Evolutionary conservation across 345 rosid genomes (phyloP), one percentile per base, ranked within the genome.

Genomic region (Mangifera indica): DNA sequence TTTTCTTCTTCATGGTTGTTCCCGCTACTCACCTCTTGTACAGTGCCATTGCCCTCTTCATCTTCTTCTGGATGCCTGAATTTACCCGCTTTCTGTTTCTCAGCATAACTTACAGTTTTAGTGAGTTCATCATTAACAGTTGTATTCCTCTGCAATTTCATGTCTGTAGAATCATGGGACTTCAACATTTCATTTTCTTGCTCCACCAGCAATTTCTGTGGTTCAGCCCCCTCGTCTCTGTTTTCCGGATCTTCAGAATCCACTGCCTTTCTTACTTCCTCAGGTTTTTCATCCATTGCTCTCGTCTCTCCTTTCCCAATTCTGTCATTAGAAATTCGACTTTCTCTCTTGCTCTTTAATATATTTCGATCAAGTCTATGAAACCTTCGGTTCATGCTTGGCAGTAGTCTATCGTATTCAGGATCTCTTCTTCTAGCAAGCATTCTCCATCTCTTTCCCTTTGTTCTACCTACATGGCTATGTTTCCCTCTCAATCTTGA

Each of bases 381-480:
- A 42, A 65, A 25, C 34, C 60, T 80, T 46, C 72, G 48, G 32
- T 18, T 74, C 21, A 34, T 59, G 60, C 46, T 63, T n/a, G 21
- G 13, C 45, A 4, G 58, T 22, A 67, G 75, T 37, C 42, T 37
- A 51, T 52, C n/a, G 32, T 26, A 45, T 63, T 46, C 67, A 45
- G 71, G 63, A 67, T 59, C 75, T 25, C 66, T 72, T 51, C 57
- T 75, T 60, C 75, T 77, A 2, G 86, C 70, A 20, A 69, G 66
- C 15, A 40, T 52, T 68, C 75, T 77, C 86, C 83, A 74, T 75
- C 69, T 75, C 78, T 71, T 81, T 40, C 78, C 79, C 71, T 72
- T 78, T 12, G 72, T 65, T 60, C 68, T 71, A 44, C 82, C 70
- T 44, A 49, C 54, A 29, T 32, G 62, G 2, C 54, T 73, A 67